Percentiles rank a stretch among this genome's conserved stretches.
phyloP scores from a whole-genome alignment of 1,139 yeast genomes.

The Debaryomyces fabryi region DNA sequence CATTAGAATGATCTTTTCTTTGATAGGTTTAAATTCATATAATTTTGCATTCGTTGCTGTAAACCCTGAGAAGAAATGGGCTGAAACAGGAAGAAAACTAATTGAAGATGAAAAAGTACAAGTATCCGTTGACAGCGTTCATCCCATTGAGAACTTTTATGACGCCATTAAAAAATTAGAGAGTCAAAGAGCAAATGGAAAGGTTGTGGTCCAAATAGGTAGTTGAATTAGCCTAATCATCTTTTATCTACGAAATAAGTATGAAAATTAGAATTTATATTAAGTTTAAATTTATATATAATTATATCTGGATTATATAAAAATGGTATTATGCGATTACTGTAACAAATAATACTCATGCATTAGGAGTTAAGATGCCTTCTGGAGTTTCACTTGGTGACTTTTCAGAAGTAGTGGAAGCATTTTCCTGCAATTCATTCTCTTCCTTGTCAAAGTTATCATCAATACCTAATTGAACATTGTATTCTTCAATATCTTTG shows the following conservation, averaged over 20 bases:
- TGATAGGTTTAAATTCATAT: conserved; percentile 18
- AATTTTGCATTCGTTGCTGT: conserved; percentile 12
- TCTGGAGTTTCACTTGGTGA: conserved; percentile 6
- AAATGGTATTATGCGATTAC: conserved; percentile 1
- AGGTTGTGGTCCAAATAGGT: conserved; percentile 48
- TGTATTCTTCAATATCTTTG: conserved; percentile 50
- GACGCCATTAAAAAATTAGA: conserved; percentile 52
- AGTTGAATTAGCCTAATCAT: not conserved
- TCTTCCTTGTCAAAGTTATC: conserved; percentile 42
- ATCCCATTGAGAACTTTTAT: conserved; percentile 49
- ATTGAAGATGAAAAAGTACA: conserved; percentile 44
- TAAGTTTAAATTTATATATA: not conserved
- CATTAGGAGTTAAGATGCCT: conserved; percentile 2
- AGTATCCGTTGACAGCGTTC: conserved; percentile 56
- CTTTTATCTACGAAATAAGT: not conserved
- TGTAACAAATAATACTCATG: not conserved
- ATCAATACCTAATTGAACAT: conserved; percentile 49
- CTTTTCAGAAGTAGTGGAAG: conserved; percentile 8
- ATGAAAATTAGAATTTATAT: not conserved
- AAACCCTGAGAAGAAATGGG: conserved; percentile 13
- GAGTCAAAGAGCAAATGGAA: conserved; percentile 60
- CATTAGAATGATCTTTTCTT: conserved; percentile 2
- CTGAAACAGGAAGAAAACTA: conserved; percentile 26
- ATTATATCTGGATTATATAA: not conserved
- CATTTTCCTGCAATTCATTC: conserved; percentile 35